Evolutionary conservation across 1,139 yeast genomes (phyloP).

Genomic region (Pneumocystis carinii): DNA sequence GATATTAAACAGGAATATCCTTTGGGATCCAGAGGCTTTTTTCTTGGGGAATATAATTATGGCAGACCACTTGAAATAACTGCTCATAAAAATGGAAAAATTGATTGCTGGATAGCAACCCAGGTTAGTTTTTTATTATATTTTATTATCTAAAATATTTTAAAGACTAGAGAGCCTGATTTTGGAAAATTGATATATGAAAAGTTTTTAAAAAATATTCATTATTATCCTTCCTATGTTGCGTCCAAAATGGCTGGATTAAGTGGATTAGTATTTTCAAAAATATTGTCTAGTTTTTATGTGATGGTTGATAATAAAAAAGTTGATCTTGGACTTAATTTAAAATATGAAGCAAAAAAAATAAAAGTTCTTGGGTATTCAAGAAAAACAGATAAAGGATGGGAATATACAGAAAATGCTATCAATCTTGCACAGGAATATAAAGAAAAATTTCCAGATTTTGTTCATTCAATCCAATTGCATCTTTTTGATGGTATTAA

Average conservation of each 20-base stretch:
- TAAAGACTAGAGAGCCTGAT: constrained; percentile 17
- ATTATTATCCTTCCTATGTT: constrained; percentile 53
- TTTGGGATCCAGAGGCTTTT: constrained; percentile 52
- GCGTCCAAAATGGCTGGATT: constrained; percentile 46
- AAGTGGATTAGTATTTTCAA: constrained; percentile 54
- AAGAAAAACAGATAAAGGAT: constrained; percentile 46
- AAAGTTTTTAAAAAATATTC: constrained; percentile 40
- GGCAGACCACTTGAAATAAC: constrained; percentile 67
- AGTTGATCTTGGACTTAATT: constrained; percentile 67
- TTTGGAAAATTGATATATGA: constrained; percentile 36
- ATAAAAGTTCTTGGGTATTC: constrained; percentile 82
- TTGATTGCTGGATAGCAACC: constrained; percentile 21
- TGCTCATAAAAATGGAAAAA: constrained; percentile 33
- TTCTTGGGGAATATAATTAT: constrained; percentile 75
- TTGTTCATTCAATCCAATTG: constrained; percentile 34
- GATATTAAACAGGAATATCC: constrained; percentile 80
- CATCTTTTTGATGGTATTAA: constrained; percentile 11
- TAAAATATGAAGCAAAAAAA: constrained; percentile 67
- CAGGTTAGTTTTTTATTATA: constrained; percentile 3
- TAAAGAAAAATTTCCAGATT: constrained; percentile 41
- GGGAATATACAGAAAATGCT: constrained; percentile 79
- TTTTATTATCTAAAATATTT: not conserved
- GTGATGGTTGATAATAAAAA: constrained; percentile 36
- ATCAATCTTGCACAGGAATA: constrained; percentile 51
- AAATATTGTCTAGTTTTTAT: constrained; percentile 59